A percentile compares a stretch with the other conserved stretches of the same genome.
phyloP scores from a whole-genome alignment of 1,284 basidiomycete species.

The Rhodotorula sp. region DNA sequence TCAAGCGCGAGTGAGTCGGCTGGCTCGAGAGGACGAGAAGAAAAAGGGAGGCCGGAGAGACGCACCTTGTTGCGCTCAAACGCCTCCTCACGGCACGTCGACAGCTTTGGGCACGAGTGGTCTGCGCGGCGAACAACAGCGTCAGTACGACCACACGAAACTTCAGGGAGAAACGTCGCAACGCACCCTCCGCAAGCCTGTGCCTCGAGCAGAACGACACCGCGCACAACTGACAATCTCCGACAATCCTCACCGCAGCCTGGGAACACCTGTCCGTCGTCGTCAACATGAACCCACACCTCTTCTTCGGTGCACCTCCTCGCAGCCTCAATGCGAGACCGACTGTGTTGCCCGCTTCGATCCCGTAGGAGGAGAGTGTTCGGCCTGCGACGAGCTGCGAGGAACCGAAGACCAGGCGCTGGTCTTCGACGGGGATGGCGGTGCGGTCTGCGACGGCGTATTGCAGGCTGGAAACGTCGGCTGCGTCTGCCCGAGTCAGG shows the following conservation, averaged over 20 bases:
- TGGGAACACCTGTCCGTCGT: conserved; percentile 61
- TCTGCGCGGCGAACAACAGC: conserved; percentile 6
- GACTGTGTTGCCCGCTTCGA: conserved; percentile 4
- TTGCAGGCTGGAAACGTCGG: conserved; percentile 24
- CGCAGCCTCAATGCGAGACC: conserved; percentile 10
- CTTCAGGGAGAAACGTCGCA: background rate
- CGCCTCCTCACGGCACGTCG: conserved; percentile 75
- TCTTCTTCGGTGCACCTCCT: conserved; percentile 39
- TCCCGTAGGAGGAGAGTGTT: conserved; percentile 17
- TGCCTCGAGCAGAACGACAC: conserved; percentile 65
- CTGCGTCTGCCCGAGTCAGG: conserved; percentile 13
- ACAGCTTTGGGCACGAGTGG: conserved; percentile 56
- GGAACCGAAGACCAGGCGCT: conserved; percentile 34
- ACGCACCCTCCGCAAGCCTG: conserved; percentile 56
- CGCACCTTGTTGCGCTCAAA: conserved; percentile 72
- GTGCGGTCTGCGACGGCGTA: conserved; percentile 29
- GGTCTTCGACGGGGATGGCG: conserved; percentile 30
- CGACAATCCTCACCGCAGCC: conserved; percentile 73
- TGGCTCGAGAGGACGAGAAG: background rate
- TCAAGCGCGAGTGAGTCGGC: background rate
- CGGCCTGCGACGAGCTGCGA: conserved; percentile 14
- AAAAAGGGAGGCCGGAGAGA: too few species aligned
- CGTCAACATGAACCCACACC: conserved; percentile 28
- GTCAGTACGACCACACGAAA: conserved; percentile 14
- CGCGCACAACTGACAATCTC: conserved; percentile 73